Base-by-base conservation (phyloP, 805 yeast species). In the Brettanomyces sp. region DNA sequence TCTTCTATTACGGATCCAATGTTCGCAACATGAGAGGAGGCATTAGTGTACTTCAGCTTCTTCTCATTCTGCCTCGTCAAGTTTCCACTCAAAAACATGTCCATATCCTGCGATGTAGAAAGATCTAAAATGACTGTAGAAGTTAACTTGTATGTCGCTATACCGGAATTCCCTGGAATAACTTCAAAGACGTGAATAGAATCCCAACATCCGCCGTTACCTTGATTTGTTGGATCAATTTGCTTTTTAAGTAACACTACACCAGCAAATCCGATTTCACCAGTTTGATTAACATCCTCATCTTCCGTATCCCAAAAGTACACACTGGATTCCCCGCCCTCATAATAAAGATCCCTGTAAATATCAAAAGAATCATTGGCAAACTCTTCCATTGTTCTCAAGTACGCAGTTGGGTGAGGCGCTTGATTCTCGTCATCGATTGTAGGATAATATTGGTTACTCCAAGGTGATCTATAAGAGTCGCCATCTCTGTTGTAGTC, bases 401-500 rank as follows among this genome's bases (percentile, higher is more conserved):
- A 70, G 23, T 66, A 65, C 2, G 66, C 66, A 3, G 85, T 73
- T 9, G 97, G 96, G 53, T 69, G 79, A 8, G 93, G 89, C 3
- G 88, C 85, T 23, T 86, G 93, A 21, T 44, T 52, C 43, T 74
- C 83, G 44, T 74, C 81, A 5, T 69, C 61, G 7, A 66, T 55
- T 5, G 44, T 48, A 0, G 85, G 84, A 51, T 72, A 76, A 65
- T 85, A 91, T 49, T 72, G 71, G 60, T 88, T 88, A 21, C 87
- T 74, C 88, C 91, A 89, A 5, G 98, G 99, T 0, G 95, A 85
- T 55, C 98, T 74, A 65, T 76, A 85, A 21, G 90, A 81, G 64
- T 91, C 98, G 6, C 95, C 90, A 59, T 91, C 99, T 54, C 99
- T 75, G 65, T 91, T 91, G 63, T 91, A 91, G 63, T 91, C 99